phyloP scores from a whole-genome alignment of 352 stramenopile genomes.

The Phytophthora boehmeriae region DNA sequence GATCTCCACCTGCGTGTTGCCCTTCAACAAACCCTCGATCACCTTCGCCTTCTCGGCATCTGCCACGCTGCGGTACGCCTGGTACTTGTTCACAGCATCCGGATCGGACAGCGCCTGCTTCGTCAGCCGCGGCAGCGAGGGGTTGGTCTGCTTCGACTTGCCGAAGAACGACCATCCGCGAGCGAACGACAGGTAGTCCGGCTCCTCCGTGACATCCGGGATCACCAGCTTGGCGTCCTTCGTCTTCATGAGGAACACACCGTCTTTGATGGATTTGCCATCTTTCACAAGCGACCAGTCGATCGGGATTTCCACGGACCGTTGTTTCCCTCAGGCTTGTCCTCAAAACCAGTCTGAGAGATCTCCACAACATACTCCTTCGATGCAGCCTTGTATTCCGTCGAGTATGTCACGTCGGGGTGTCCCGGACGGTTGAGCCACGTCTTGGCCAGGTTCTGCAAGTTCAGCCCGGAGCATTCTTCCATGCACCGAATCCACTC shows the following conservation, averaged over 20 bases:
- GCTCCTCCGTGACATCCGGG: conserved; percentile 49
- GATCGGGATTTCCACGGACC: conserved; percentile 79
- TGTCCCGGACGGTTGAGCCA: conserved; percentile 80
- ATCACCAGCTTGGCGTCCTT: conserved; percentile 63
- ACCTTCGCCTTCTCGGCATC: conserved; percentile 72
- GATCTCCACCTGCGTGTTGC: conserved; percentile 56
- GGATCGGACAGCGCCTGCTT: conserved; percentile 74
- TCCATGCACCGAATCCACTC: conserved; percentile 85
- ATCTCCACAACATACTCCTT: conserved; percentile 66
- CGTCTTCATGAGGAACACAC: conserved; percentile 66
- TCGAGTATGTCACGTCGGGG: conserved; percentile 68
- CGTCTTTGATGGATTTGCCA: conserved; percentile 58
- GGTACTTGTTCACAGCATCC: conserved; percentile 81
- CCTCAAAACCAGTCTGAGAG: conserved; percentile 73
- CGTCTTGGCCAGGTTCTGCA: conserved; percentile 72
- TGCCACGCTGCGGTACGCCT: conserved; percentile 71
- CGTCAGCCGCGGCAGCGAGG: conserved; percentile 44
- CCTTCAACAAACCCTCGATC: conserved; percentile 63
- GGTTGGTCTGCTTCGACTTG: conserved; percentile 69
- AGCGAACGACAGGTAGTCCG: conserved; percentile 76
- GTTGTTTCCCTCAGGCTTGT: conserved; percentile 67
- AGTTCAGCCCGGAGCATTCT: conserved; percentile 60
- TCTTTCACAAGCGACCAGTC: conserved; percentile 80
- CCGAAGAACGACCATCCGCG: conserved; percentile 84
- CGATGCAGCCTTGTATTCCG: conserved; percentile 51